Evolutionary conservation across 495 filamentous ascomycete species (phyloP), one percentile per base, ranked within the genome.

Genomic region (Aspergillus baeticus): DNA sequence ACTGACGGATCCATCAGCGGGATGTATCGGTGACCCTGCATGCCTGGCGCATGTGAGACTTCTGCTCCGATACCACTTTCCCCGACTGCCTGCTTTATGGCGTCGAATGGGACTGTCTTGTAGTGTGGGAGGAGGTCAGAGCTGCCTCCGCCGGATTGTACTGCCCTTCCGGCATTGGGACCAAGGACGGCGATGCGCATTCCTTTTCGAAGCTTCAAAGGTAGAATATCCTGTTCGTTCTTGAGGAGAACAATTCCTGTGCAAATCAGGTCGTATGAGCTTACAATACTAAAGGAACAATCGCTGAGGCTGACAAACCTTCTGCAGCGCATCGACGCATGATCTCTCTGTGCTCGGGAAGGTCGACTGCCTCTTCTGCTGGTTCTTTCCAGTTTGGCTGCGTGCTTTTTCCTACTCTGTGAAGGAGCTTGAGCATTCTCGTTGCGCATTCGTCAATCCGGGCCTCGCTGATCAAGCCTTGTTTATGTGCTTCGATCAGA

Each of bases 231-330:
- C 26, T 7, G 17, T 0, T 50, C 44, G 20, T 57, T 57, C 14
- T 57, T 57, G 33, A 57, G 54, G 3, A 57, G 18, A 10, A 57
- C 54, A 38, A 55, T 35, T 29, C 26, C 26, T 29, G 8, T 29
- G 26, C 26, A 4, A 29, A 29, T 29, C 26, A 29, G 26, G 3
- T 8, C 26, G 3, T 3, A 29, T 4, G 26, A 8, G 4, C 3
- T 29, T 29, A 4, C 3, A 29, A 29, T 8, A 29, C 4, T 29
- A n/a, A n/a, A 6, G 29, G 31, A 4, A 15, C 21, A 6, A 2
- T 6, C n/a, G 43, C 31, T 18, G 42, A 23, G 17, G 20, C 8
- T 23, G 18, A 20, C 42, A 14, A 23, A 23, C 42, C 20, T 23
- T 45, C 42, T 5, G 42, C 42, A 45, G 15, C 20, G 18, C 7